Conservation (phyloP, 2,329 filamentous ascomycete genomes). For the Fusarium dimerum region DNA sequence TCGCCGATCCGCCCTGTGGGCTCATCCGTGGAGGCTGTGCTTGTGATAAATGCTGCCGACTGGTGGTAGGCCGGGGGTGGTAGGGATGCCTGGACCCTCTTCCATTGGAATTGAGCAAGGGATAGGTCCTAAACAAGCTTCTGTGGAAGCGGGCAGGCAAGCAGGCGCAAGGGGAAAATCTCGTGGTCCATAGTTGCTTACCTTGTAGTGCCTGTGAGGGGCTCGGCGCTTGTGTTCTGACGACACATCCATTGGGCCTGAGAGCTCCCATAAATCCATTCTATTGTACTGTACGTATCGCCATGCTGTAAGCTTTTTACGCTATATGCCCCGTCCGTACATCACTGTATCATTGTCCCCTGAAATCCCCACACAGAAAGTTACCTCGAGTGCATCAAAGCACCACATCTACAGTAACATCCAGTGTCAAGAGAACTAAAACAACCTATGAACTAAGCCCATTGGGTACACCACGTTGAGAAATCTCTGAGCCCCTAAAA, state of each 20-base stretch:
- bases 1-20: conserved; percentile 28
- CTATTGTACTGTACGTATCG: too few relatives aligned
- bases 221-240: too few relatives aligned
- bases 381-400: too few relatives aligned
- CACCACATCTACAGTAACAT: too few relatives aligned
- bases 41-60: conserved; percentile 23
- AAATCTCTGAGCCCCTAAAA: conserved; percentile 23
- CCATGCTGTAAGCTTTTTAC: too few relatives aligned
- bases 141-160: conserved; percentile 25
- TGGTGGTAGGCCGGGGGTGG: conserved; percentile 24
- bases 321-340: too few relatives aligned
- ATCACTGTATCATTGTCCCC: too few relatives aligned
- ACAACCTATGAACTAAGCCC: too few relatives aligned
- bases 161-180: conserved; percentile 20
- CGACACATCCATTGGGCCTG: too few relatives aligned
- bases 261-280: too few relatives aligned
- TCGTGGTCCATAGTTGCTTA: conserved; percentile 16
- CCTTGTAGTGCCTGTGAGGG: neutral
- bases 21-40: conserved; percentile 33
- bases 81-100: conserved; percentile 24
- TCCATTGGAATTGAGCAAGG: conserved; percentile 20
- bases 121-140: conserved; percentile 31
- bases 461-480: conserved; percentile 17
- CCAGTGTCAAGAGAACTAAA: too few relatives aligned
- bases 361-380: too few relatives aligned